phyloP scores from a whole-genome alignment of 345 rosid genomes.

The Boechera retrofracta region DNA sequence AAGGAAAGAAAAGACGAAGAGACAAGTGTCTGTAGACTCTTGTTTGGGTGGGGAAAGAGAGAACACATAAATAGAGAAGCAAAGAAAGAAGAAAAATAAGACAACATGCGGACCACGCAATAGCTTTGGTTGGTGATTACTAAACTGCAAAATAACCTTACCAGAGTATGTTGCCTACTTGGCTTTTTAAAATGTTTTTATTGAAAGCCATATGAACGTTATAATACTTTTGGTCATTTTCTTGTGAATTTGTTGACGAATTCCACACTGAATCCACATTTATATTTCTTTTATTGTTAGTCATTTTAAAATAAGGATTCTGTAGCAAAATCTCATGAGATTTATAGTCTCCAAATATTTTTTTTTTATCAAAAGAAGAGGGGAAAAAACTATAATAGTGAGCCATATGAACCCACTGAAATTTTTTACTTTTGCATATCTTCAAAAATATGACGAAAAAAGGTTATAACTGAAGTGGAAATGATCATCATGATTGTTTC shows the following conservation, averaged over 20 bases:
- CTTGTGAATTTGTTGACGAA: conserved; percentile 22
- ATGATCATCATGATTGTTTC: conserved; percentile 8
- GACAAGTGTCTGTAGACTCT: background rate
- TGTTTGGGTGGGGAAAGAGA: conserved; percentile 7
- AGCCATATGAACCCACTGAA: background rate
- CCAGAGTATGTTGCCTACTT: conserved; percentile 17
- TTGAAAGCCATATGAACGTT: conserved; percentile 34
- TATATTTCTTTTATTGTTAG: background rate
- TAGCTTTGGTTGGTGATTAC: conserved; percentile 35
- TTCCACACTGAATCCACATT: conserved; percentile 33
- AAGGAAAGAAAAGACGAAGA: background rate
- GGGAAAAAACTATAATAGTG: background rate
- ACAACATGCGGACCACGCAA: conserved; percentile 48
- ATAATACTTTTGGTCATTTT: conserved; percentile 11
- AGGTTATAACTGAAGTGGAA: conserved; percentile 26
- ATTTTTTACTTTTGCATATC: background rate
- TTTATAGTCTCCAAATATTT: background rate
- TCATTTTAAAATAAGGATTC: conserved; percentile 1
- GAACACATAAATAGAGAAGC: conserved; percentile 33
- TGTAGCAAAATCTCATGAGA: conserved; percentile 10
- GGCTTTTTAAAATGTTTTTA: background rate
- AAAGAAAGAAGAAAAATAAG: conserved; percentile 13
- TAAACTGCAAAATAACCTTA: conserved; percentile 30
- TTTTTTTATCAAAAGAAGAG: no score
- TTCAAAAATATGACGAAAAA: background rate